A percentile compares a stretch with the other conserved stretches of the same genome.
phyloP scores from a whole-genome alignment of 1,284 basidiomycete species.

The Trichosporon ovoides region DNA sequence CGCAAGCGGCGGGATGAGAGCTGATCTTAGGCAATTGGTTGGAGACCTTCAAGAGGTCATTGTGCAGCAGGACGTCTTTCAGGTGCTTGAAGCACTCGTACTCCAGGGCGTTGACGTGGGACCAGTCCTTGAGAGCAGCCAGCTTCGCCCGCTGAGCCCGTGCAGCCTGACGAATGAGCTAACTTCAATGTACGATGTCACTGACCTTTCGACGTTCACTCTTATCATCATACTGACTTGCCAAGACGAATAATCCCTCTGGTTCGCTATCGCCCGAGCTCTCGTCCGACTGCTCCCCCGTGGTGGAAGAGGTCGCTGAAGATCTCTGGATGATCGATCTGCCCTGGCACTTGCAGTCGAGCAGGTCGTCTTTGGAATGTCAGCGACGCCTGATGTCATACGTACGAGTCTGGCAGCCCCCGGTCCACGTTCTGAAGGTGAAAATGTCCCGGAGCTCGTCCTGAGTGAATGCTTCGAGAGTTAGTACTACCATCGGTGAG shows the following conservation, averaged over 20 bases:
- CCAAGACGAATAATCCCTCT: conserved; percentile 61
- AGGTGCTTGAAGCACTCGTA: conserved; percentile 54
- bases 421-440: conserved; percentile 69
- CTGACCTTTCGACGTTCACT: conserved; percentile 49
- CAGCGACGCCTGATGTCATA: conserved; percentile 8
- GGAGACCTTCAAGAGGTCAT: conserved; percentile 2
- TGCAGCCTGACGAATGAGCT: conserved; percentile 1
- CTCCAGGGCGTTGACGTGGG: conserved; percentile 59
- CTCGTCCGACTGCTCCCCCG: conserved; percentile 29
- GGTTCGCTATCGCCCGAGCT: conserved; percentile 35
- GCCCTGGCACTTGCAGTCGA: conserved; percentile 62
- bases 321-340: conserved; percentile 20
- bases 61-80: conserved; percentile 31
- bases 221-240: conserved; percentile 56
- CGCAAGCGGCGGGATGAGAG: not conserved
- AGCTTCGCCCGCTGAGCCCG: conserved; percentile 67
- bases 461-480: conserved; percentile 67
- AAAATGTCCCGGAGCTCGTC: conserved; percentile 93
- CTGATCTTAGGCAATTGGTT: not conserved
- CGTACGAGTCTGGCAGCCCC: conserved; percentile 72
- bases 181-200: not conserved
- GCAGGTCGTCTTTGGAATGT: conserved; percentile 53
- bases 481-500: conserved; percentile 53
- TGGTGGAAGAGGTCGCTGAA: conserved; percentile 12
- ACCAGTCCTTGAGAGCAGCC: conserved; percentile 79